These are phyloP conservation scores for Lactarius hatsudake DNA, from an alignment of 768 basidiomycete species.

Conservation along the genomic window DNA sequence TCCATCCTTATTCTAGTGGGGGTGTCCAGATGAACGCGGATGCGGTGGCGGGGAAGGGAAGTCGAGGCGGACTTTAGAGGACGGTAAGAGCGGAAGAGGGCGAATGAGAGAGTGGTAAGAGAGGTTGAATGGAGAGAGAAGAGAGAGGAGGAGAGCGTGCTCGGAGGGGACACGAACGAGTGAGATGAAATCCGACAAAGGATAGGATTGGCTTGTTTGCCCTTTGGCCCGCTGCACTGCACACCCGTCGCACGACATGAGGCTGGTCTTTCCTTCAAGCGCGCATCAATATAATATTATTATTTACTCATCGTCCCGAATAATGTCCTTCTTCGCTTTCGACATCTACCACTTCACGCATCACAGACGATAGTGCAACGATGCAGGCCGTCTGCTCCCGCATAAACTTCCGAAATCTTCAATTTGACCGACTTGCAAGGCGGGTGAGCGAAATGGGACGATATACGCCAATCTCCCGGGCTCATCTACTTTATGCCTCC, in stretches of 20 bases:
- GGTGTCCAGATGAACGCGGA: constrained; percentile 17
- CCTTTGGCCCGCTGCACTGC: constrained; percentile 28
- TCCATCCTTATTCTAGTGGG: constrained; percentile 15
- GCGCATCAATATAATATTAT: constrained; percentile 16
- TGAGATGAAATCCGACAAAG: constrained; percentile 28
- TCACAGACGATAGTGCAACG: not conserved
- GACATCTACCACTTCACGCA: not conserved
- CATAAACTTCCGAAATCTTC: constrained; percentile 17
- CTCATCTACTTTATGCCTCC: constrained; percentile 17
- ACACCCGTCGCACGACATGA: constrained; percentile 27
- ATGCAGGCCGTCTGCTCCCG: constrained; percentile 1
- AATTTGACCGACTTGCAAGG: not conserved
- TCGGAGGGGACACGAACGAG: constrained; percentile 3
- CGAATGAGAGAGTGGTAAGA: not conserved
- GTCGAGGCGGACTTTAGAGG: constrained; percentile 24
- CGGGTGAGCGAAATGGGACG: not conserved
- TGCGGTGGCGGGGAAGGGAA: constrained; percentile 17
- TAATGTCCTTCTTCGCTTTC: constrained; percentile 3
- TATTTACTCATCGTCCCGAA: constrained; percentile 1
- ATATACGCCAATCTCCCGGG: constrained; percentile 22
- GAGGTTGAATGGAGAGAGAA: not conserved
- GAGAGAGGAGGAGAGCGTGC: not conserved
- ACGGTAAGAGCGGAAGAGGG: constrained; percentile 7
- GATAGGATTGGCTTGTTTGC: constrained; percentile 27
- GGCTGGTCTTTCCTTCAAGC: constrained; percentile 23